Base-by-base conservation (phyloP, 345 rosid genomes). In the Eucalyptus albens region DNA sequence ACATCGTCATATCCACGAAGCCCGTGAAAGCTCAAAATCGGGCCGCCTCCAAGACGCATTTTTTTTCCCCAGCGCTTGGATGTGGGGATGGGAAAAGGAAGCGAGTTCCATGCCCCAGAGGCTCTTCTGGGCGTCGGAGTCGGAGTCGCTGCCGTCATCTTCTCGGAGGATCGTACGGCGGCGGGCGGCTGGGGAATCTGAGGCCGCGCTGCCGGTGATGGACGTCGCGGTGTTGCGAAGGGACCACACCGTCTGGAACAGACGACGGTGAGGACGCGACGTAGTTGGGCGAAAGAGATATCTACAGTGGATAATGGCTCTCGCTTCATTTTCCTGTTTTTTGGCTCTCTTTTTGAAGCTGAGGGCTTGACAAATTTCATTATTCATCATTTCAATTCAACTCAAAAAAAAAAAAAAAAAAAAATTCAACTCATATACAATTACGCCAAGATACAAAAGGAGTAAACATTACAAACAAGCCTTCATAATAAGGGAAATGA, bases 91-190 rank as follows among this genome's bases (percentile, higher is more conserved):
- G 29, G 99, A 93, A 92, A 97, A 95, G 86, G 96, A 92, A 88
- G 98, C 93, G 5, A 96, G 93, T 51, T 96, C 95, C 97, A 95
- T 90, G 72, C 95, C 98, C 99, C 96, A 96, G 65, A 95, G 95
- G 89, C 98, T 97, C 93, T 90, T 96, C 92, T 88, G 88, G 6
- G 60, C 67, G 6, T 94, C 96, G 53, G 92, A 91, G 6, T 94
- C 97, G 59, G 92, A 91, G 60, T 22, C 60, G 60, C 60, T 55
- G 27, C 60, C 26, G 11, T 55, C 60, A 55, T 55, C 60, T 55
- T 89, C 95, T 44, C 90, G 87, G 50, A 59, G 19, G 6, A 44
- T 91, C 92, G 83, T 59, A 59, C 19, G 80, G 90, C 16, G 80
- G 15, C 15, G 92, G 89, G 60, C 93, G 92, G 44, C 91, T 87